phyloP scores from a whole-genome alignment of 495 filamentous ascomycete species.

The Lasiosphaeris hirsuta region DNA sequence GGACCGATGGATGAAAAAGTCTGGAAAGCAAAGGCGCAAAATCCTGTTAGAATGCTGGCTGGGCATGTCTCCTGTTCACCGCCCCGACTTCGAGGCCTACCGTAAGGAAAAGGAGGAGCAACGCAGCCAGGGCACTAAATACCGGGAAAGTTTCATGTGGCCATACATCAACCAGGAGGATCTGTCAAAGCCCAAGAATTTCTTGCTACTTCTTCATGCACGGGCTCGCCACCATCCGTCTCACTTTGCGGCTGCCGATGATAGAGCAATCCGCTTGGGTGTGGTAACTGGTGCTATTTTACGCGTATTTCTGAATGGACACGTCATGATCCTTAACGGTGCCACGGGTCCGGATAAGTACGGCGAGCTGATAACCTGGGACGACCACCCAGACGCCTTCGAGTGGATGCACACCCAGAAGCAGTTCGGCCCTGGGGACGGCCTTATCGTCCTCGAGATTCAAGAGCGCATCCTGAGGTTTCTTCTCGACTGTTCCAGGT shows the following conservation, averaged over 20 bases:
- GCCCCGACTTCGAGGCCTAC: constrained; percentile 50
- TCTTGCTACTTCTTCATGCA: constrained; percentile 49
- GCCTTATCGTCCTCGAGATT: constrained; percentile 44
- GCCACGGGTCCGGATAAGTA: constrained; percentile 34
- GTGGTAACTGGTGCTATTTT: constrained; percentile 24
- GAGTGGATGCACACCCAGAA: not conserved
- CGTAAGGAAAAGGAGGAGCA: constrained; percentile 19
- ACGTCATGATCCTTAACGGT: constrained; percentile 44
- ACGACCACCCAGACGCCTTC: no score
- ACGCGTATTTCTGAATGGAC: constrained; percentile 34
- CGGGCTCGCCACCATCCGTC: constrained; percentile 44
- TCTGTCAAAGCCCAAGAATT: constrained; percentile 36
- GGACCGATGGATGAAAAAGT: constrained; percentile 51
- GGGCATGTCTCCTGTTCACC: constrained; percentile 45
- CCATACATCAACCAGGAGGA: constrained; percentile 60
- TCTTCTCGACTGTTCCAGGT: constrained; percentile 34
- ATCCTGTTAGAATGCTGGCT: constrained; percentile 46
- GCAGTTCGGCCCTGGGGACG: constrained; percentile 37
- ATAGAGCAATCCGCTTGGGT: constrained; percentile 29
- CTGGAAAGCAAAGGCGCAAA: constrained; percentile 34
- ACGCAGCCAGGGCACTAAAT: constrained; percentile 1
- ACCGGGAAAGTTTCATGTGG: constrained; percentile 38
- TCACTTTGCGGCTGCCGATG: constrained; percentile 40
- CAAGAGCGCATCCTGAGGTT: constrained; percentile 45
- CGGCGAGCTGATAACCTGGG: constrained; percentile 27